Conservation (phyloP, 2,329 filamentous ascomycete genomes). For the Cladophialophora chaetospira region DNA sequence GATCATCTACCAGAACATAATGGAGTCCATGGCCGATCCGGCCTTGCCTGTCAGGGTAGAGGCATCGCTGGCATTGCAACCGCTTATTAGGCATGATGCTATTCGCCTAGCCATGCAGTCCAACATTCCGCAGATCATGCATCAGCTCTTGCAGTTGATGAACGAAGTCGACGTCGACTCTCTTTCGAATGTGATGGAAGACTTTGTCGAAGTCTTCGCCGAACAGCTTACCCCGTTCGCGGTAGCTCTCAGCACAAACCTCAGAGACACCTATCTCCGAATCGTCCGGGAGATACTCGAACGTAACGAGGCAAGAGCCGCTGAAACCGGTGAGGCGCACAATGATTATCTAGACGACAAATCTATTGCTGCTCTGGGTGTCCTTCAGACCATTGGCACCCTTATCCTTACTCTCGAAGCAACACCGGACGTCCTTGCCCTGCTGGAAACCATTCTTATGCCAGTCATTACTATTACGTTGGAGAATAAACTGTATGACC, state of each 20-base stretch:
- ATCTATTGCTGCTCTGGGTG: conserved; percentile 94
- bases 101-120: conserved; percentile 95
- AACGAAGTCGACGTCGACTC: conserved; percentile 98
- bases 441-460: conserved; percentile 95
- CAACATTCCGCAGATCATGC: conserved; percentile 99
- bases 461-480: conserved; percentile 94
- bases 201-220: conserved; percentile 99
- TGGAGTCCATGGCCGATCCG: conserved; percentile 95
- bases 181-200: conserved; percentile 97
- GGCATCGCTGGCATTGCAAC: conserved; percentile 89
- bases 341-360: conserved; percentile 96
- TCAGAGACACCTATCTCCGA: conserved; percentile 92
- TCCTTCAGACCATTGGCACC: conserved; percentile 95
- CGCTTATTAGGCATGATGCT: conserved; percentile 90
- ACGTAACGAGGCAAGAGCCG: conserved; percentile 71
- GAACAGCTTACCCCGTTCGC: conserved; percentile 94
- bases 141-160: conserved; percentile 92
- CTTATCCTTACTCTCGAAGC: conserved; percentile 95
- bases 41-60: conserved; percentile 92
- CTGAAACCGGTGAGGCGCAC: conserved; percentile 65
- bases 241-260: conserved; percentile 90
- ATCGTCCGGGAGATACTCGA: conserved; percentile 91
- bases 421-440: conserved; percentile 89
- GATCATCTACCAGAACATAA: conserved; percentile 92
- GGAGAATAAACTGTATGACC: conserved; percentile 95